These are phyloP conservation scores for Anthracocystis panici-leucophaei DNA, from an alignment of 1,284 basidiomycete genomes.

Conservation along the genomic window DNA sequence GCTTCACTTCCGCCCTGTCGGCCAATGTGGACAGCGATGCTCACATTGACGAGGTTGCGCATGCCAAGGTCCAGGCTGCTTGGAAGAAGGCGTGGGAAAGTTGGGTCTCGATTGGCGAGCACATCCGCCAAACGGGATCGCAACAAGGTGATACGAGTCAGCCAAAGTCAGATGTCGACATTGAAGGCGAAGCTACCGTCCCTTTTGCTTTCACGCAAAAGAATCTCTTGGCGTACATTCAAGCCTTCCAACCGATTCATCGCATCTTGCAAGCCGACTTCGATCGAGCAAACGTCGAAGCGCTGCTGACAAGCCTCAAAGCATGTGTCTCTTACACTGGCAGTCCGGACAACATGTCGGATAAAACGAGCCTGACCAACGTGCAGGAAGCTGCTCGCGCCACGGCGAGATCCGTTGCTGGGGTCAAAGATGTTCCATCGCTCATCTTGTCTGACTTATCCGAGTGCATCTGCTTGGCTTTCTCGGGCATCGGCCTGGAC, in stretches of 20 bases:
- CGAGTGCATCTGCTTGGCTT: conserved; percentile 85
- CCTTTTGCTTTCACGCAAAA: conserved; percentile 82
- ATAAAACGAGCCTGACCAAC: conserved; percentile 84
- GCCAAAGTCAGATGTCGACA: background rate
- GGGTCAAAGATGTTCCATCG: conserved; percentile 76
- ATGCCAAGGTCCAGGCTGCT: conserved; percentile 18
- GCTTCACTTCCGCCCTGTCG: conserved; percentile 71
- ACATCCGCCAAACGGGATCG: conserved; percentile 12
- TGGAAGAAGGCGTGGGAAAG: conserved; percentile 36
- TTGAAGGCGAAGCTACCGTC: conserved; percentile 4
- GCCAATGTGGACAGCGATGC: conserved; percentile 19
- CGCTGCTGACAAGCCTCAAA: conserved; percentile 83
- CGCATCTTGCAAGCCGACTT: conserved; percentile 52
- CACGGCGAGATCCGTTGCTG: conserved; percentile 75
- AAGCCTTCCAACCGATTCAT: conserved; percentile 74
- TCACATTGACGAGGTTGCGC: conserved; percentile 4
- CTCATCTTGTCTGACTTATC: conserved; percentile 84
- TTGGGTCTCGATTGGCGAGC: conserved; percentile 35
- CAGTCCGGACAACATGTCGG: conserved; percentile 87
- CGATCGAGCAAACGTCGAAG: conserved; percentile 75
- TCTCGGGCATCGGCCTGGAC: conserved; percentile 68
- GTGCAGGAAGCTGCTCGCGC: conserved; percentile 81
- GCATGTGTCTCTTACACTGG: conserved; percentile 82
- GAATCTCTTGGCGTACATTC: conserved; percentile 82
- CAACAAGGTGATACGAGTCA: background rate